Conservation (phyloP, 2,329 filamentous ascomycete species). For the Botrytis elliptica region DNA sequence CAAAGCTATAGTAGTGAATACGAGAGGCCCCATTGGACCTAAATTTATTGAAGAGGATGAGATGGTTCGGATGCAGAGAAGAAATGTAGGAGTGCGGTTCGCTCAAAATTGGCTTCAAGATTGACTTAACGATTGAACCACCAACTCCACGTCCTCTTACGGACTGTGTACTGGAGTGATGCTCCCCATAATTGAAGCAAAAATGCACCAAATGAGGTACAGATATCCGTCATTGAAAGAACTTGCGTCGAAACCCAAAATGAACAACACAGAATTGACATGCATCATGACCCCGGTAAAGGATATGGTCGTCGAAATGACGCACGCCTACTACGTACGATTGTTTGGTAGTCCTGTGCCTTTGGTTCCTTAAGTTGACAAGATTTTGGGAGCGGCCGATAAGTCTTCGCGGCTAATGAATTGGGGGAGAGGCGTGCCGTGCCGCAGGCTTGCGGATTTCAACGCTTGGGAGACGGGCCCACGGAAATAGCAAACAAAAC, state of each 20-base stretch:
- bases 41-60: not conserved
- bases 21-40: not conserved
- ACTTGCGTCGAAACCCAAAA: not conserved
- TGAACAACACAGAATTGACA: not conserved
- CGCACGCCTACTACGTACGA: not conserved
- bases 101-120: not conserved
- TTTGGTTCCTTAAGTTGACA: not conserved
- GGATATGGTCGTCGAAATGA: not conserved
- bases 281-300: not conserved
- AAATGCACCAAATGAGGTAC: not conserved
- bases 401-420: not conserved
- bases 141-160: not conserved
- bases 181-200: no score
- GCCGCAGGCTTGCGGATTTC: no score
- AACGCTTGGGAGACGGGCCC: not conserved
- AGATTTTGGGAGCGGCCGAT: not conserved
- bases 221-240: not conserved
- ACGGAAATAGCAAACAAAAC: not conserved
- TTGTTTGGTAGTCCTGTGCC: no score
- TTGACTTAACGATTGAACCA: not conserved
- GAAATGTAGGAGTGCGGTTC: not conserved
- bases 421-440: no score
- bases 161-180: not conserved
- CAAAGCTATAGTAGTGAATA: not conserved
- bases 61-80: not conserved